Evolutionary conservation across 2,329 filamentous ascomycete species (phyloP).

Genomic region (Mollisiaceae sp.): DNA sequence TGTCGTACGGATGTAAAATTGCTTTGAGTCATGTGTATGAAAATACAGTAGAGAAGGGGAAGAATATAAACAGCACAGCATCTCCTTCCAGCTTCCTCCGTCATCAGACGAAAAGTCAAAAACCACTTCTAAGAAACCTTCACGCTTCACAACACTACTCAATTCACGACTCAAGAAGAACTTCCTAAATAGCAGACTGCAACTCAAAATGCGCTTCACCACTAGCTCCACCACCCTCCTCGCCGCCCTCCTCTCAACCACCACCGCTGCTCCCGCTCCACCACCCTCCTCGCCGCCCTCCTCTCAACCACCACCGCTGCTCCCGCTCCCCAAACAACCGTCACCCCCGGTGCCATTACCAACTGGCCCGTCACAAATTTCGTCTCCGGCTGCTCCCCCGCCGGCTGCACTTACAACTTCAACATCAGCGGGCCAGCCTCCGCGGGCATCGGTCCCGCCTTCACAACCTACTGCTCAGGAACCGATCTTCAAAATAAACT

Average conservation of each 20-base stretch:
- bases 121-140: background rate
- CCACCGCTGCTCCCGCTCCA: constrained; percentile 2
- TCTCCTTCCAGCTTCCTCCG: background rate
- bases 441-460: background rate
- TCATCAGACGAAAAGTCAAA: background rate
- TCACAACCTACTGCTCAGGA: constrained; percentile 17
- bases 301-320: constrained; percentile 8
- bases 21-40: background rate
- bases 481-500: constrained; percentile 14
- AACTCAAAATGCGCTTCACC: background rate
- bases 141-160: background rate
- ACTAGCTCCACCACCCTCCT: background rate
- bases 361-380: constrained; percentile 15
- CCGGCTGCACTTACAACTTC: constrained; percentile 23
- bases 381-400: constrained; percentile 15
- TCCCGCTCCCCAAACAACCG: constrained; percentile 18
- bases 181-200: background rate
- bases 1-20: background rate
- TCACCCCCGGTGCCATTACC: constrained; percentile 4
- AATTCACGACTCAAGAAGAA: background rate
- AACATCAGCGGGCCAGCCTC: constrained; percentile 11
- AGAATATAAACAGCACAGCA: background rate
- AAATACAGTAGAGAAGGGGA: background rate
- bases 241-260: constrained; percentile 13
- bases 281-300: constrained; percentile 4